Percentiles rank a stretch among this genome's conserved stretches.
Evolutionary conservation across 2,329 filamentous ascomycete species (phyloP).

Genomic region (Fusarium poae): DNA sequence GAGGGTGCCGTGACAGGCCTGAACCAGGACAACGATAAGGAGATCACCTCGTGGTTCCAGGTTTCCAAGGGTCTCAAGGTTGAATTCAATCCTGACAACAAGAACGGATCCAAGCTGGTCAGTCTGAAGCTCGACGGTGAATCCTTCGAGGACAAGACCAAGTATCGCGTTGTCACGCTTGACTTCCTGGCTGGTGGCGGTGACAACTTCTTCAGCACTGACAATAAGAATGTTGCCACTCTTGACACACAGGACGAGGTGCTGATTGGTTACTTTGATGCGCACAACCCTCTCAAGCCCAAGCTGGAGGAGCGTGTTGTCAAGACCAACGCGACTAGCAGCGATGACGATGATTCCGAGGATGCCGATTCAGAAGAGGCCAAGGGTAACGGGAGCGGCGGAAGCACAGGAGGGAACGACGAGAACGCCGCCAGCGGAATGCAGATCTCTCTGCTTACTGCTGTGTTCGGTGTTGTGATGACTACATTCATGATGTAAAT

Average conservation of each 20-base stretch:
- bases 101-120: conserved; percentile 64
- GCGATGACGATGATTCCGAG: conserved; percentile 25
- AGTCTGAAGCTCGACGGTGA: conserved; percentile 64
- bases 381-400: conserved; percentile 15
- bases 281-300: conserved; percentile 63
- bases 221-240: conserved; percentile 55
- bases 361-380: conserved; percentile 25
- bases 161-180: conserved; percentile 71
- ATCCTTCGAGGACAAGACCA: conserved; percentile 58
- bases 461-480: conserved; percentile 26
- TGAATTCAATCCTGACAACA: conserved; percentile 67
- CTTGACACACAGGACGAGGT: conserved; percentile 69
- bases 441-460: conserved; percentile 24
- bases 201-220: conserved; percentile 68
- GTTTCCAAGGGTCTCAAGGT: conserved; percentile 69
- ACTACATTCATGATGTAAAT: conserved; percentile 40
- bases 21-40: conserved; percentile 66
- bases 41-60: conserved; percentile 71
- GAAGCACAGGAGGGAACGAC: conserved; percentile 5
- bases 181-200: conserved; percentile 74
- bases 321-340: conserved; percentile 28
- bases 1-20: conserved; percentile 69
- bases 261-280: conserved; percentile 63
- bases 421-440: conserved; percentile 24
- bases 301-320: conserved; percentile 60